phyloP scores from a whole-genome alignment of 1,284 basidiomycete species.

The Cryptococcus amylolentus region DNA sequence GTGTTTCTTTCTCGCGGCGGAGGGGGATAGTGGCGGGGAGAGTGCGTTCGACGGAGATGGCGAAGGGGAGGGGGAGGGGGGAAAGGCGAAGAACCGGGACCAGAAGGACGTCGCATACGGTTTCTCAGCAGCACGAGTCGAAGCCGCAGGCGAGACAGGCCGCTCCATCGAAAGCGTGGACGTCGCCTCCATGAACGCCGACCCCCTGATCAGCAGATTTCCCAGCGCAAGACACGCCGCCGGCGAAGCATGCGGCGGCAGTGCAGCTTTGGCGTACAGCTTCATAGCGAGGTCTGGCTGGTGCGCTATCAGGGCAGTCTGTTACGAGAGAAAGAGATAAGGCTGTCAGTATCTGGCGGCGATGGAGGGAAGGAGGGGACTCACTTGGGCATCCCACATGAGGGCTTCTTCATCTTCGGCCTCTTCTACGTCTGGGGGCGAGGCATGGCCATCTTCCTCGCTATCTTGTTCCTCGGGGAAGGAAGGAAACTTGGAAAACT shows the following conservation, averaged over 20 bases:
- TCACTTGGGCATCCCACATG: conserved; percentile 45
- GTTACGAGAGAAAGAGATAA: background rate
- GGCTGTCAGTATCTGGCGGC: background rate
- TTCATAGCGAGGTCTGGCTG: conserved; percentile 35
- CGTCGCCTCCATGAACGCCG: conserved; percentile 18
- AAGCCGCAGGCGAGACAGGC: background rate
- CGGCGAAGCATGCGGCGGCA: conserved; percentile 37
- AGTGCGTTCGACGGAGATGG: background rate
- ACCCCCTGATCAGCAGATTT: conserved; percentile 39
- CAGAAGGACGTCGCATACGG: background rate
- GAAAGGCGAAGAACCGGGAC: background rate
- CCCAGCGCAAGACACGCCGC: conserved; percentile 42
- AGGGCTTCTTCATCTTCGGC: conserved; percentile 35
- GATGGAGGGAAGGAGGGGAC: conserved; percentile 8
- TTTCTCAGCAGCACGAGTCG: background rate
- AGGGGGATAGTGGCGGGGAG: background rate
- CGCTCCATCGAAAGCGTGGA: background rate
- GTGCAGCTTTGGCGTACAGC: conserved; percentile 36
- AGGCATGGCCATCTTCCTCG: conserved; percentile 9
- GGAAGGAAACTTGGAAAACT: background rate
- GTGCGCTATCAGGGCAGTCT: conserved; percentile 44
- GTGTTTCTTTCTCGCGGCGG: conserved; percentile 1
- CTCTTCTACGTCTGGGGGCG: conserved; percentile 10
- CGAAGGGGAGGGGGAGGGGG: background rate
- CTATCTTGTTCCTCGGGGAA: conserved; percentile 7